Base-by-base conservation (phyloP, 495 filamentous ascomycete species). In the Haplographium delicatum region DNA sequence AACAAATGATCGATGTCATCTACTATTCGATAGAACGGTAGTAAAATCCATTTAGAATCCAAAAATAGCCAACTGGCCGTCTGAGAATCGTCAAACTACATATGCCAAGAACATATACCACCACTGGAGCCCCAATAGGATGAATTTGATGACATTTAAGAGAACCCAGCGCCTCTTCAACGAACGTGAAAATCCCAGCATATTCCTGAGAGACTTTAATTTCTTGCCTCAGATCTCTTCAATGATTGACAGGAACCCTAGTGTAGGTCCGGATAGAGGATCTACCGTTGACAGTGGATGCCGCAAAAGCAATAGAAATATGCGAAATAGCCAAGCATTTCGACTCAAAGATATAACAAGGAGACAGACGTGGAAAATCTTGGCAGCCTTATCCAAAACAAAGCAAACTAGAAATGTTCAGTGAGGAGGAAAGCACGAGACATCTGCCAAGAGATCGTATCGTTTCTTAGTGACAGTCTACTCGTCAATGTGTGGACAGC, bases 141-240 rank as follows among this genome's bases (percentile, higher is more conserved):
- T 31, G 42, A 44, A 10, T 30, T n/a, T 44, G 22, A 19, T 31
- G 26, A 44, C 42, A 44, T 33, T 31, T 15, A 24, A 44, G 26
- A 6, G 31, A 44, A 24, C 15, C 16, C 13, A 28, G 10, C 22
- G 9, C 25, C 11, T 30, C 25, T 19, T 13, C 15, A 24, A 18
- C 16, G 19, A 16, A 44, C 3, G 20, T 15, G 25, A 19, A 8
- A 15, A 44, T 44, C 42, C 42, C 26, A 18, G 23, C 42, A 24
- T 44, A 15, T 44, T 31, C 15, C 16, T 39, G 16, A 18, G 7
- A 5, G 15, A 39, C 9, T 19, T 19, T 19, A 39, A 39, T 0
- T 19, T 19, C 22, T 39, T 19, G 35, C 35, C 35, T n/a, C 13
- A 39, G 35, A 39, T 15, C 35, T 19, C 35, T 39, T 10, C 16